Evolutionary conservation across 495 filamentous ascomycete genomes (phyloP).

Genomic region (Neurospora sp.): DNA sequence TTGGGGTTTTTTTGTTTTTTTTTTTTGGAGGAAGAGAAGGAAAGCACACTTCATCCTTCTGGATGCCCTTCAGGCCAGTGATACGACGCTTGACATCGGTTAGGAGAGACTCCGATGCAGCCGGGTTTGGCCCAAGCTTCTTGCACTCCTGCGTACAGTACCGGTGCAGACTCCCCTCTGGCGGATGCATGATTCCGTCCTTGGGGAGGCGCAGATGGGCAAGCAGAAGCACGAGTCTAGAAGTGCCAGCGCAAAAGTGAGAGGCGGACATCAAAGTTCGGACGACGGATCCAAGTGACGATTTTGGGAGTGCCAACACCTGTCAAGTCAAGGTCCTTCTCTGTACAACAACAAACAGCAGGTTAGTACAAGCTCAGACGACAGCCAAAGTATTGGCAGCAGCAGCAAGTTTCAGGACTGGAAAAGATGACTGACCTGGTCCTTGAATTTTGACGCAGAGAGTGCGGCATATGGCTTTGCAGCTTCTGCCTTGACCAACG

Average conservation of each 20-base stretch:
- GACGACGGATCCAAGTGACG: background rate
- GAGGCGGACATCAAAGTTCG: background rate
- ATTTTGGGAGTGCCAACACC: background rate
- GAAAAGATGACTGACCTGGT: background rate
- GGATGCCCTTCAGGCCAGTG: slow-evolving; percentile 89
- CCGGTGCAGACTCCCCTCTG: no score
- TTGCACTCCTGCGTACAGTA: no score
- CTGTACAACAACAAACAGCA: background rate
- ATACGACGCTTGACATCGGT: slow-evolving; percentile 81
- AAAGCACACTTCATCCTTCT: slow-evolving; percentile 54
- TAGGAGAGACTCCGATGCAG: slow-evolving; percentile 90
- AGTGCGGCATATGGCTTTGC: slow-evolving; percentile 9
- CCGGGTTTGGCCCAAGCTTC: slow-evolving; percentile 29
- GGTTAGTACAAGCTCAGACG: background rate
- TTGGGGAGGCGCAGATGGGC: no score
- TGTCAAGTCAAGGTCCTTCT: background rate
- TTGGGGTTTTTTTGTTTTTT: background rate
- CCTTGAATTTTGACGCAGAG: background rate
- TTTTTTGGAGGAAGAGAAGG: no score
- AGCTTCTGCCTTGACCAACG: slow-evolving; percentile 1
- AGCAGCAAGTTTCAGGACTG: background rate
- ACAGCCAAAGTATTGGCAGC: background rate
- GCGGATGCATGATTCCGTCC: no score
- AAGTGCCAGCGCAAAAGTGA: background rate
- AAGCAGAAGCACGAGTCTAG: background rate